A percentile compares a stretch with the other conserved stretches of the same genome.
Conservation (phyloP, 371 early-diverging fungal species). For the Globomyces sp. region DNA sequence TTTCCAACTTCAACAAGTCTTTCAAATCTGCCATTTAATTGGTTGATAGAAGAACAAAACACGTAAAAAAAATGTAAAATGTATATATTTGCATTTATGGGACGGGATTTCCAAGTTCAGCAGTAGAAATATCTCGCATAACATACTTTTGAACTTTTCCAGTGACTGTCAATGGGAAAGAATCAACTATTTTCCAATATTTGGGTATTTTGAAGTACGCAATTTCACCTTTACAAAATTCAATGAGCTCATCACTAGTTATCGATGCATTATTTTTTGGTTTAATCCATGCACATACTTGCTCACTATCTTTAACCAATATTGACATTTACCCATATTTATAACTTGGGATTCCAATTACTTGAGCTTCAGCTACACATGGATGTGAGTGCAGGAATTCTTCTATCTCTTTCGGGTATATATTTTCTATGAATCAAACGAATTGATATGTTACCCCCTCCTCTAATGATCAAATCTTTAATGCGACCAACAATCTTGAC, state of each 20-base stretch:
- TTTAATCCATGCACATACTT: slow-evolving; percentile 45
- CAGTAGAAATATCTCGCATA: slow-evolving; percentile 27
- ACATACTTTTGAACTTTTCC: slow-evolving; percentile 47
- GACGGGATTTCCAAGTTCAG: no score
- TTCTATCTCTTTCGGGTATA: slow-evolving; percentile 47
- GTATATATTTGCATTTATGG: no score
- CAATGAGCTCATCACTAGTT: slow-evolving; percentile 25
- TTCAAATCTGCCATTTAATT: background rate
- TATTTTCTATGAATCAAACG: slow-evolving; percentile 32
- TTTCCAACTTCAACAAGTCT: slow-evolving; percentile 15
- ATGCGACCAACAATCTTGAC: slow-evolving; percentile 55
- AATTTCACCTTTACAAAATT: slow-evolving; percentile 38
- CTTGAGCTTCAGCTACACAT: slow-evolving; percentile 34
- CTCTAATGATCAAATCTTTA: slow-evolving; percentile 57
- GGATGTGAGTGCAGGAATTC: slow-evolving; percentile 40
- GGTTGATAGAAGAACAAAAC: no score
- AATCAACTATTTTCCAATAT: slow-evolving; percentile 32
- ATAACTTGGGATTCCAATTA: slow-evolving; percentile 47
- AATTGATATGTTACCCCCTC: slow-evolving; percentile 22
- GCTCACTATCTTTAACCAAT: slow-evolving; percentile 25
- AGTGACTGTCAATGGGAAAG: slow-evolving; percentile 41
- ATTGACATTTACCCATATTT: slow-evolving; percentile 18
- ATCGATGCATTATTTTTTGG: slow-evolving; percentile 24
- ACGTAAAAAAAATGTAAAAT: no score
- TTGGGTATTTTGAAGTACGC: slow-evolving; percentile 45